Conservation (phyloP, 768 basidiomycete species). For the Leccinum longicurvipes region DNA sequence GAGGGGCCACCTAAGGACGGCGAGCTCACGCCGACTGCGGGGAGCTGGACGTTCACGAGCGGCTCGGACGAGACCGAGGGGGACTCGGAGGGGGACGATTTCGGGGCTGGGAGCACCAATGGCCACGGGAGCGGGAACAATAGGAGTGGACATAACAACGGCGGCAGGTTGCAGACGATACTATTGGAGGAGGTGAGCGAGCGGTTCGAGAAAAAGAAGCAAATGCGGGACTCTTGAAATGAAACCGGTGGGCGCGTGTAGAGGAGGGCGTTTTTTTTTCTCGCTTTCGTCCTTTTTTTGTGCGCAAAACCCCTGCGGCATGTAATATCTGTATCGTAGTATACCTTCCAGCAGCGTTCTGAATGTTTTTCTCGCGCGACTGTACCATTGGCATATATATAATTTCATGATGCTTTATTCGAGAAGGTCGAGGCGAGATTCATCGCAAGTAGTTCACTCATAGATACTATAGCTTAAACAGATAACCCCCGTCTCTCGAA, state of each 20-base stretch:
- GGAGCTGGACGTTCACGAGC: slow-evolving; percentile 69
- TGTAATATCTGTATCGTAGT: slow-evolving; percentile 12
- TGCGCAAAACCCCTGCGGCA: neutral
- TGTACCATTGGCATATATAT: slow-evolving; percentile 15
- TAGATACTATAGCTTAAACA: slow-evolving; percentile 37
- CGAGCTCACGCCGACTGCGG: slow-evolving; percentile 60
- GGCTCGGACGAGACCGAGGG: slow-evolving; percentile 27
- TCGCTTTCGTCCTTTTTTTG: neutral
- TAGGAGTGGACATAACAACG: slow-evolving; percentile 12
- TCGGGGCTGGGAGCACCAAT: slow-evolving; percentile 15
- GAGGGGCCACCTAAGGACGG: slow-evolving; percentile 29
- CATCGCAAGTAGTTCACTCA: neutral
- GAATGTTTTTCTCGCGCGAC: slow-evolving; percentile 1
- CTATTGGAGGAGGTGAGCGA: slow-evolving; percentile 25
- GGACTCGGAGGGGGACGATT: slow-evolving; percentile 33
- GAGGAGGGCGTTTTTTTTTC: neutral
- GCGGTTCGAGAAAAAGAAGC: slow-evolving; percentile 18
- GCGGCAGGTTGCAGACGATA: slow-evolving; percentile 24
- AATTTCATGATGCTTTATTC: slow-evolving; percentile 7
- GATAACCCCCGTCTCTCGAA: slow-evolving; percentile 67
- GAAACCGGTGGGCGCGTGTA: neutral
- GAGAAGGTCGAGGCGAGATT: neutral
- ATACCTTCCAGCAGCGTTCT: slow-evolving; percentile 14
- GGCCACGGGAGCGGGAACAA: neutral
- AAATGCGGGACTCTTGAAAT: slow-evolving; percentile 15